Base-by-base conservation (phyloP, 176 grass and related monocot species). In the Miscanthus lutarioriparius region DNA sequence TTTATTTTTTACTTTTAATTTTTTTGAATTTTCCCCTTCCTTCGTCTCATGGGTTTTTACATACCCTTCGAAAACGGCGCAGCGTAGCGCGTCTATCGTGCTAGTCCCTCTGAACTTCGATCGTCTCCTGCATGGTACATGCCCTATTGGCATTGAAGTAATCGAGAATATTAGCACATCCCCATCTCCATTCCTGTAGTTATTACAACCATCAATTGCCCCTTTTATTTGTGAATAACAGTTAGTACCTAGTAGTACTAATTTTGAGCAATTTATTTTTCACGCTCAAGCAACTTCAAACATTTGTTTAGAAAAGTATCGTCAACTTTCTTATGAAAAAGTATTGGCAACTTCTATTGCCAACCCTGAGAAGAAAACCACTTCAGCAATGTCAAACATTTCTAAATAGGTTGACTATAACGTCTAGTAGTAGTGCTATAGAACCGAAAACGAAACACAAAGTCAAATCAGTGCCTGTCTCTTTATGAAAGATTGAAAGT, bases 381-480 rank as follows among this genome's bases (percentile, higher is more conserved):
- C 23, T 9, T 4, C 25, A 25, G 22, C 43, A 27, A 8, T 3
- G 20, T 64, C 37, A 80, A 80, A 26, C 9, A 7, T 22, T 79
- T 72, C 14, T 61, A 78, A 86, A 66, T 2, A 10, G 13, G 33
- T 68, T 81, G 85, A 75, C 59, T 1, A 56, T 0, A 27, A 10
- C 25, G 9, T 74, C 22, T 28, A 16, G 1, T 63, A 16, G 1
- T 63, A 30, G 64, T 78, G 40, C 2, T 64, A 64, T 64, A 83
- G 9, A 64, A 78, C 80, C 74, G 41, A 78, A 10, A 83, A 43
- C 48, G 43, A 32, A 79, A 5, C 19, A 5, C 19, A 23, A 67
- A 73, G 87, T 84, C 67, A 79, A 84, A 77, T 44, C 43, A 44
- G 25, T 20, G 32, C 20, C 2, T 16, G 59, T 6, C 15, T 32